phyloP scores from a whole-genome alignment of 1,139 yeast species.

The Candida sanyaensis region DNA sequence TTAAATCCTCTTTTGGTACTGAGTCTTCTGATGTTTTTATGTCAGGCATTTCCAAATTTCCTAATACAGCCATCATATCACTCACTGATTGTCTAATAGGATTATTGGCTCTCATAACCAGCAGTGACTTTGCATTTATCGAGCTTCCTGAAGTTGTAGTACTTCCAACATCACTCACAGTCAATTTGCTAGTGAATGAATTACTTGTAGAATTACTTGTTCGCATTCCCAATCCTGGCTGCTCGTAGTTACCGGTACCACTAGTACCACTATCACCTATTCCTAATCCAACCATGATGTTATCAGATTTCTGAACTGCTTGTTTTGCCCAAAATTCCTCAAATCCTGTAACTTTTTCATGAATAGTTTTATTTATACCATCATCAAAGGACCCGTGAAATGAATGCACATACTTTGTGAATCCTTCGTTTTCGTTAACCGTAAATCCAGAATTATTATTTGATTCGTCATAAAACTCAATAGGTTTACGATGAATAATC shows the following conservation, averaged over 20 bases:
- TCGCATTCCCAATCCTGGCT: constrained; percentile 6
- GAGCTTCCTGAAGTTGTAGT: neutral
- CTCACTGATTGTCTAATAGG: constrained; percentile 16
- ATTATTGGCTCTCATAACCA: neutral
- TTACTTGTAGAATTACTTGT: neutral
- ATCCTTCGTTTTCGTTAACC: constrained; percentile 4
- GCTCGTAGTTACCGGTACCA: neutral
- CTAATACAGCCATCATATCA: constrained; percentile 21
- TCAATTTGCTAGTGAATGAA: neutral
- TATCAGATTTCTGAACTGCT: neutral
- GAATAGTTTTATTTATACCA: constrained; percentile 20
- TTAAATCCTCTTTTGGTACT: neutral
- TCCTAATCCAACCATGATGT: constrained; percentile 11
- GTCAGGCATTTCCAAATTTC: constrained; percentile 14
- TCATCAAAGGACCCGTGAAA: constrained; percentile 39
- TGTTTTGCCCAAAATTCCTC: constrained; percentile 15
- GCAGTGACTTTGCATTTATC: neutral
- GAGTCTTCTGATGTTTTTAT: neutral
- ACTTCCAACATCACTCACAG: constrained; percentile 1
- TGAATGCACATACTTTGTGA: constrained; percentile 16
- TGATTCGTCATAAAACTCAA: constrained; percentile 3
- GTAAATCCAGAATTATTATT: neutral
- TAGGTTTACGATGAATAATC: constrained; percentile 21
- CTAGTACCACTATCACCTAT: constrained; percentile 2
- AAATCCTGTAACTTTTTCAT: constrained; percentile 18